Evolutionary conservation across 2,329 filamentous ascomycete species (phyloP), one percentile per base, ranked within the genome.

Genomic region (Stenocarpella maydis): DNA sequence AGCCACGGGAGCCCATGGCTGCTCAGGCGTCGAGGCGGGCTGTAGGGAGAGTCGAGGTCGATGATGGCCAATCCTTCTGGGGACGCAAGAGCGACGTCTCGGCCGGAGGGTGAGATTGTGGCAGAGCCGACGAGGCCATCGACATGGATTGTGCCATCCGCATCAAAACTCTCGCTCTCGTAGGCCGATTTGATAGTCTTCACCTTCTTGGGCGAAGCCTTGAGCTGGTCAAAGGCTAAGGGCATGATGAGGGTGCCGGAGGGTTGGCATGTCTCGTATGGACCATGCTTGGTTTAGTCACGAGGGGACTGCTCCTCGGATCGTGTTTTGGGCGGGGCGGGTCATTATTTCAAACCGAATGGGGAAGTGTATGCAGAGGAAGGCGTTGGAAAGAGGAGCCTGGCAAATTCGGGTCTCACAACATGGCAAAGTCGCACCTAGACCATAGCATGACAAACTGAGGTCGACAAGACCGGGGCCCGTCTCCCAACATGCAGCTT

Each of bases 1-100:
- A 97, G 90, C 94, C 95, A 98, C n/a, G 93, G 92, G 52, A 94
- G 90, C 67, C 93, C 92, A 80, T 97, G 93, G 72, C 92, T 92
- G 74, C 86, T 87, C 58, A 98, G 86, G 75, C 94, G 91, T 21
- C 94, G 91, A 21, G 95, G 95, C 12, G 92, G 91, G 70, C 92
- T 96, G 77, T 94, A 96, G 0, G 94, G 94, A 14, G 91, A 94
- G 81, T 98, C 95, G 55, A 98, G 85, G 75, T 98, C 95, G 76
- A 98, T 95, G 74, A 98, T 94, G 77, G 95, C 91, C 67, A 98
- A 86, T 55, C 95, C 95, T 76, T 96, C 92, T 65, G 93, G 93
- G 86, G 94, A 97, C 67, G 94, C 95, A 72, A 98, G 85, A 43
- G 95, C 95, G 68, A 98, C 90, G 82, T 98, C 95, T 75, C 95